A percentile compares a stretch with the other conserved stretches of the same genome.
These are phyloP conservation scores for Neurospora sp. DNA, from an alignment of 495 filamentous ascomycete genomes.

Conservation along the genomic window DNA sequence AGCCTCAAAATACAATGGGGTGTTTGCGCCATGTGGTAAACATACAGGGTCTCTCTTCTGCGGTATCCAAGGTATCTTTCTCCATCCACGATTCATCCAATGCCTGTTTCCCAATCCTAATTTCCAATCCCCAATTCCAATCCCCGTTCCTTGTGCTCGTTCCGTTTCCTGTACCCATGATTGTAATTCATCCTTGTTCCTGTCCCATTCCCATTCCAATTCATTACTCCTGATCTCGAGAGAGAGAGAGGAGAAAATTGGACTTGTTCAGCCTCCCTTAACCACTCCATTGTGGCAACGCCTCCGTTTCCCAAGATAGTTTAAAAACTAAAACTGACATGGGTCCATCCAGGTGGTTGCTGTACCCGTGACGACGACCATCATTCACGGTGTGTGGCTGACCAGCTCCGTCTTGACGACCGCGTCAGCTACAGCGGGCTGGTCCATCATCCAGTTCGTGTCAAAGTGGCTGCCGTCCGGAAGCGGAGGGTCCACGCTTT, in stretches of 20 bases:
- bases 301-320: neutral
- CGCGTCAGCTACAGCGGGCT: neutral
- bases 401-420: neutral
- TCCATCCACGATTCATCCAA: neutral
- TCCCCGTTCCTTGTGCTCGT: neutral
- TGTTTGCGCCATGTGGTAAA: neutral
- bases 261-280: neutral
- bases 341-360: neutral
- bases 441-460: constrained; percentile 9
- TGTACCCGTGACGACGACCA: neutral
- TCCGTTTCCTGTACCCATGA: neutral
- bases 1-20: neutral
- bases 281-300: neutral
- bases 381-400: neutral
- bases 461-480: constrained; percentile 17
- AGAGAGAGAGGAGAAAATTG: neutral
- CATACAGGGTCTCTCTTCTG: neutral
- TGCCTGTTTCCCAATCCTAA: neutral
- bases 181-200: neutral
- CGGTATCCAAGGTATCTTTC: neutral
- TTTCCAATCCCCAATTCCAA: neutral
- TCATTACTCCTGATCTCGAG: neutral
- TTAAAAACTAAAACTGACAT: neutral
- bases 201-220: neutral
- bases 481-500: neutral